Evolutionary conservation across 805 yeast genomes (phyloP).

Genomic region (Candida ascalaphidarum): DNA sequence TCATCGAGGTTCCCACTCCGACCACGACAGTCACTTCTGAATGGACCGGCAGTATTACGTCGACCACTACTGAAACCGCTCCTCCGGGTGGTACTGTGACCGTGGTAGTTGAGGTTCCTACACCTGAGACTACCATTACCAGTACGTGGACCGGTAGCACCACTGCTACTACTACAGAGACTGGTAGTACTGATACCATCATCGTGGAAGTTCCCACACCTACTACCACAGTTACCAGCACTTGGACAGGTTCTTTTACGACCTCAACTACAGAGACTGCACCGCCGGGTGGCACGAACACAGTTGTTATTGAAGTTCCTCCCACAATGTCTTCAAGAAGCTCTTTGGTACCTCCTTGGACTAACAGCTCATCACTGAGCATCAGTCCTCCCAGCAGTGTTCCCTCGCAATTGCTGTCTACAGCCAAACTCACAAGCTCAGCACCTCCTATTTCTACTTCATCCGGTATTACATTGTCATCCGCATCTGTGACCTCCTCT

Average conservation of each 20-base stretch:
- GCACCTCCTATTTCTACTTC: no score
- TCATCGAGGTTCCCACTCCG: background rate
- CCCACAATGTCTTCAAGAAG: no score
- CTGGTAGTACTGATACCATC: conserved; percentile 1
- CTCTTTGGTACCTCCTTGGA: no score
- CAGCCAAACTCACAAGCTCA: no score
- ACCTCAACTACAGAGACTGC: no score
- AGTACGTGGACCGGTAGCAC: conserved; percentile 3
- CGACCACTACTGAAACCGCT: background rate
- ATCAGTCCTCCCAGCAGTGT: no score
- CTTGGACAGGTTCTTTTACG: conserved; percentile 7
- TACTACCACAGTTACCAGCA: conserved; percentile 4
- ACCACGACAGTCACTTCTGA: background rate
- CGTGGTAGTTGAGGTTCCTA: conserved; percentile 1
- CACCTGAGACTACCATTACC: conserved; percentile 1
- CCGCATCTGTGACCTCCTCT: no score
- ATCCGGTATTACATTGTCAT: no score
- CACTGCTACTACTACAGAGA: conserved; percentile 2
- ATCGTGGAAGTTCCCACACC: conserved; percentile 9
- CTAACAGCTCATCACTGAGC: no score
- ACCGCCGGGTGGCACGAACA: no score
- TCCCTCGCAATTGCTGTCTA: no score
- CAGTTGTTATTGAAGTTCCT: no score
- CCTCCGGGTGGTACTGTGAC: conserved; percentile 1
- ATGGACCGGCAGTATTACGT: background rate